These are phyloP conservation scores for Chaetomiaceae sp. DNA, from an alignment of 2,329 filamentous ascomycete genomes.

Conservation along the genomic window DNA sequence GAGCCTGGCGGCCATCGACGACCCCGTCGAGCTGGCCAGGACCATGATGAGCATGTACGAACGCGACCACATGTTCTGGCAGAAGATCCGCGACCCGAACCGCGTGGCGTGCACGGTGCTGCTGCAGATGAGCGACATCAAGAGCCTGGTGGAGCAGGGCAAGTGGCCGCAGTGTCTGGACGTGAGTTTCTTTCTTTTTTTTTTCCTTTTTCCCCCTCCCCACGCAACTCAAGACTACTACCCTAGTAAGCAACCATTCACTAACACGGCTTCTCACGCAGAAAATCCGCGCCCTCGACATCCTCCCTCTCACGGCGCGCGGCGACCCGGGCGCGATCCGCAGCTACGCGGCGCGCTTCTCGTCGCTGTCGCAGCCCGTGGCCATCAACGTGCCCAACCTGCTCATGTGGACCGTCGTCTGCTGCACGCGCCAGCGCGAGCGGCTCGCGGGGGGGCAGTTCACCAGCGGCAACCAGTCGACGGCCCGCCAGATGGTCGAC, in stretches of 20 bases:
- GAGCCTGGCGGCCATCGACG: conserved; percentile 55
- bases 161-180: conserved; percentile 56
- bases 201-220: too few species aligned
- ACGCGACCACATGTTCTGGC: conserved; percentile 56
- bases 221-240: too few species aligned
- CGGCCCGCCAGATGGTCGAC: conserved; percentile 59
- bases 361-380: conserved; percentile 71
- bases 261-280: conserved; percentile 11
- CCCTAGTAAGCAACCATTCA: too few species aligned
- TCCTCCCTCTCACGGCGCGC: conserved; percentile 71
- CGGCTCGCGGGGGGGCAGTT: conserved; percentile 66
- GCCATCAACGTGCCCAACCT: conserved; percentile 86
- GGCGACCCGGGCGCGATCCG: conserved; percentile 78
- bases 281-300: conserved; percentile 69
- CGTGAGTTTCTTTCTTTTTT: conserved; percentile 39
- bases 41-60: conserved; percentile 62
- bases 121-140: conserved; percentile 58
- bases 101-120: conserved; percentile 52
- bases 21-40: conserved; percentile 54
- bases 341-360: conserved; percentile 73
- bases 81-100: conserved; percentile 53
- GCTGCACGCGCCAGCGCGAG: conserved; percentile 74
- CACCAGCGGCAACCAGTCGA: conserved; percentile 66
- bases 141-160: conserved; percentile 48
- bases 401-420: conserved; percentile 88